Evolutionary conservation across 2,329 filamentous ascomycete species (phyloP), one percentile per base, ranked within the genome.

Genomic region (Colletotrichum sp.): DNA sequence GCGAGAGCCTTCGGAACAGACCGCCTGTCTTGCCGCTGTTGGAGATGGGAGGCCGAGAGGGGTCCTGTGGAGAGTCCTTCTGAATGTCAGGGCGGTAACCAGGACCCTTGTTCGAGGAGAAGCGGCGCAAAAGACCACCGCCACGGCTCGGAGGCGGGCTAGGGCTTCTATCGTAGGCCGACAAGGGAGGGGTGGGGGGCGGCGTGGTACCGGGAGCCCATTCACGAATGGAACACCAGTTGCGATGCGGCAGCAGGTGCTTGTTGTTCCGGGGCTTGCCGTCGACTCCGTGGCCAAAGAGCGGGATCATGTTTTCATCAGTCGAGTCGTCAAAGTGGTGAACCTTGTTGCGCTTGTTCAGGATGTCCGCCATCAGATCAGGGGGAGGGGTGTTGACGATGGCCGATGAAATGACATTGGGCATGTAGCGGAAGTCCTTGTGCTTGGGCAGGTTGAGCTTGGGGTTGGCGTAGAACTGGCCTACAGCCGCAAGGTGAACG

Each of bases 381-480:
- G 96, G 94, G 21, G 96, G 95, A 7, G 98, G 97, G 16, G 94
- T 93, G 82, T 99, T 98, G 80, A 94, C 96, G 82, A 99, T 99
- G 15, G 96, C 96, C 0, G 96, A 98, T 1, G 96, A 98, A 79
- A 99, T 93, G 76, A 99, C 87, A 81, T 99, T 99, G 6, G 96
- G 95, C 94, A 99, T 99, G 83, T 99, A 99, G 77, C 97, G 91
- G 81, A 97, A 96, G 83, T 99, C 97, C 79, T 93, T 93, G 85
- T 99, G 95, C 84, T 98, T 99, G 5, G 95, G 88, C 36, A 98
- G 88, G 8, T 86, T 86, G 26, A 96, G 88, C 84, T 95, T 97
- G 16, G 95, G 93, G 82, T 98, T 98, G 12, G 95, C 97, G 86
- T 96, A 98, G 85, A 99, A 99, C 79, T 98, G 96, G 3, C 97